Percentiles rank a stretch among this genome's conserved stretches.
Conservation (phyloP, 805 yeast species). For the Saturnispora sekii region DNA sequence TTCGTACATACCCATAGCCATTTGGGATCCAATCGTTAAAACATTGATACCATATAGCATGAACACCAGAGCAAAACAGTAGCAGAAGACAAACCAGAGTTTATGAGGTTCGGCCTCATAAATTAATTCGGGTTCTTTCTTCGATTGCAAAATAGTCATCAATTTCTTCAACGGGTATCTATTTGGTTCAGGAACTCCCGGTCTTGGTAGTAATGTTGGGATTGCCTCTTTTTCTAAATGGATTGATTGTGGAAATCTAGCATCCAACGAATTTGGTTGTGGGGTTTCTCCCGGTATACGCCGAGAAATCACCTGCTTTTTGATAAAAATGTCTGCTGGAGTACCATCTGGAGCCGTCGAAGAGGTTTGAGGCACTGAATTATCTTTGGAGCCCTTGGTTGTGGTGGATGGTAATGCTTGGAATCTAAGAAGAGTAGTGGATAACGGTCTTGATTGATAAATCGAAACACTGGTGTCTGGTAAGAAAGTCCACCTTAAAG, state of each 20-base stretch:
- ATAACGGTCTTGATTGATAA: too few species aligned
- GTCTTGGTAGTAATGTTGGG: slow-evolving; percentile 62
- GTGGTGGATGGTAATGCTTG: background rate
- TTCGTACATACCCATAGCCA: slow-evolving; percentile 20
- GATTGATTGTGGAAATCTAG: slow-evolving; percentile 51
- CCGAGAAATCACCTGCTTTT: slow-evolving; percentile 25
- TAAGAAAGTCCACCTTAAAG: too few species aligned
- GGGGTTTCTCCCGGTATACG: slow-evolving; percentile 49
- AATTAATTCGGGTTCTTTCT: slow-evolving; percentile 58
- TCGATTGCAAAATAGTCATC: slow-evolving; percentile 40
- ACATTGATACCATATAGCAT: slow-evolving; percentile 55
- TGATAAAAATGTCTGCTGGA: slow-evolving; percentile 19
- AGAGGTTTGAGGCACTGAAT: background rate
- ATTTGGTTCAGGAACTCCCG: slow-evolving; percentile 69
- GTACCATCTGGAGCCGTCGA: slow-evolving; percentile 1
- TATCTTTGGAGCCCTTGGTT: background rate
- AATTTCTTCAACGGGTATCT: slow-evolving; percentile 52
- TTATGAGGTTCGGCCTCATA: slow-evolving; percentile 82
- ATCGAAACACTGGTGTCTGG: too few species aligned
- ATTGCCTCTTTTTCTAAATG: slow-evolving; percentile 55
- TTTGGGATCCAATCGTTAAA: slow-evolving; percentile 23
- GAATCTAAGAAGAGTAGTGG: too few species aligned
- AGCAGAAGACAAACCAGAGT: slow-evolving; percentile 59
- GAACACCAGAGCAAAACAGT: slow-evolving; percentile 59
- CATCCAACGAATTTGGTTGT: slow-evolving; percentile 38